Evolutionary conservation across 768 basidiomycete genomes (phyloP), one percentile per base, ranked within the genome.

Genomic region (Boletales sp.): DNA sequence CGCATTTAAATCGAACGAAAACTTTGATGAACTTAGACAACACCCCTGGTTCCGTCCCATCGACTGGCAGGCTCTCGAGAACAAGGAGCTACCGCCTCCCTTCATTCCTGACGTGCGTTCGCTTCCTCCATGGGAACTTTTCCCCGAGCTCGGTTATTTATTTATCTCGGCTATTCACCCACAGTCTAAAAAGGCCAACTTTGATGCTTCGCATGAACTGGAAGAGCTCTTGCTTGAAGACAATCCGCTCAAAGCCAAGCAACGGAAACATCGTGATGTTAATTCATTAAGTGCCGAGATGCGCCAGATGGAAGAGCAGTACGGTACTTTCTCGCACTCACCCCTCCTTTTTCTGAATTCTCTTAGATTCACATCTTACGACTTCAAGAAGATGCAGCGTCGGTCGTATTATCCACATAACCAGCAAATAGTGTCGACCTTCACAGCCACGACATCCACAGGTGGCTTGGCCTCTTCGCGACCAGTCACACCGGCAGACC

Each of bases 221-320:
- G 95, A 99, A 64, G 95, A 99, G 70, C 76, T 99, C 18, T 70
- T 99, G 11, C 72, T 99, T 15, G 95, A 99, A 69, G 94, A 97
- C 64, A 97, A 98, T 60, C 95, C 95, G 38, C 75, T 99, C 48
- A 97, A 97, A 66, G 94, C 95, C 9, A 86, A 92, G 63, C 85
- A 88, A 54, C 83, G 95, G 44, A 97, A 95, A 67, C 86, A 88
- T 50, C 89, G 94, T 57, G 94, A 96, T 59, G 66, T 83, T 46
- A 80, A 75, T 53, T 85, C 83, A 50, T 70, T 99, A 45, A 91
- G 87, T 53, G 80, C 82, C 0, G 96, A 99, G 69, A 94, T 94
- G 90, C 76, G 90, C 53, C 86, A 93, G 72, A 96, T 98, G 94
- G 96, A 99, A 70, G 94, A 97, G 66, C 94, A 95, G 94, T 97